A percentile compares a stretch with the other conserved stretches of the same genome.
These are phyloP conservation scores for Suhomyces bokatorum DNA, from an alignment of 1,139 yeast species.

Conservation along the genomic window DNA sequence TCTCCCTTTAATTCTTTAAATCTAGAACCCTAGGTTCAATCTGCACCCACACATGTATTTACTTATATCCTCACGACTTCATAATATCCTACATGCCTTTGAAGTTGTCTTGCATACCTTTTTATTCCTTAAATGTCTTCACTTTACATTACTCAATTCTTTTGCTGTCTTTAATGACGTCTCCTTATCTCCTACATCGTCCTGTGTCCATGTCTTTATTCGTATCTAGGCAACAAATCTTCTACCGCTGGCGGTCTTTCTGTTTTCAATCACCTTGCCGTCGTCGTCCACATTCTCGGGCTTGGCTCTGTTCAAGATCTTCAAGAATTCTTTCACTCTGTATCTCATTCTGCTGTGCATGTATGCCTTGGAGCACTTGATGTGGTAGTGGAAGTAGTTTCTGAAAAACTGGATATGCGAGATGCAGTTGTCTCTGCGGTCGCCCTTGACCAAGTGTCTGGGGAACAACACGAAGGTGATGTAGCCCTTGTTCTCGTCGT, in stretches of 20 bases:
- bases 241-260: conserved; percentile 84
- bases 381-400: conserved; percentile 96
- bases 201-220: no score
- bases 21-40: no score
- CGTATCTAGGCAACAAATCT: conserved; percentile 49
- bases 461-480: conserved; percentile 77
- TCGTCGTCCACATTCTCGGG: conserved; percentile 85
- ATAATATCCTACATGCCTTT: no score
- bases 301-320: conserved; percentile 94
- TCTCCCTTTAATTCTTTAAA: no score
- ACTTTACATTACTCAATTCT: no score
- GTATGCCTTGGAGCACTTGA: conserved; percentile 96
- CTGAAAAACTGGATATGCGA: conserved; percentile 90
- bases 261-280: conserved; percentile 54
- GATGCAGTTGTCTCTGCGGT: conserved; percentile 79
- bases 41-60: no score
- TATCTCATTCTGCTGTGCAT: conserved; percentile 98
- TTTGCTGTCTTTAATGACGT: no score
- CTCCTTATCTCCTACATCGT: no score
- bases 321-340: conserved; percentile 89
- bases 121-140: no score
- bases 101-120: no score
- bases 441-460: conserved; percentile 68
- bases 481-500: conserved; percentile 64
- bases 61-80: no score